Base-by-base conservation (phyloP, 345 rosid species). In the Populus alba region DNA sequence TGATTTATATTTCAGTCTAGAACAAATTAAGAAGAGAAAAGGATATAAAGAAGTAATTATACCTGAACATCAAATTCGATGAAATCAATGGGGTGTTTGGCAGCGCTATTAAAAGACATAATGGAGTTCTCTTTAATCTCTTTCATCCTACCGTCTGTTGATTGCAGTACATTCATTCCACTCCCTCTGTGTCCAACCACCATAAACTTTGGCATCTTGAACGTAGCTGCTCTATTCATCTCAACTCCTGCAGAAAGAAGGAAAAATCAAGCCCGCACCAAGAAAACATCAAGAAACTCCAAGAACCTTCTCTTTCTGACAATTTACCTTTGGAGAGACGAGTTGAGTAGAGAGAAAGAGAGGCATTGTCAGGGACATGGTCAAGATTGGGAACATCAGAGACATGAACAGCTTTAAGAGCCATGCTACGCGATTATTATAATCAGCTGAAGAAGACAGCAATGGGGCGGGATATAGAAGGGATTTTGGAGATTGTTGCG, bases 61-160 rank as follows among this genome's bases (percentile, higher is more conserved):
- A 97, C 99, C 99, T 97, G 99, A 83, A 97, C 99, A 78, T 97
- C 99, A n/a, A 97, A 97, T 83, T 97, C 99, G 72, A 94, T 76
- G 86, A 85, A 97, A 80, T 97, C 95, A 62, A 94, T 75, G 0
- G 97, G 96, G 59, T 81, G 87, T 61, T 88, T 86, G 5, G 97
- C 93, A 41, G 98, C 97, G 17, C 87, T 27, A 71, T 92, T 92
- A 83, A 97, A 97, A 18, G 98, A 97, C 38, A 83, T 67, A 49
- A 94, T 87, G 3, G 97, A 86, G 86, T 97, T 97, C 84, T 94
- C 98, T 59, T 91, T 94, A 78, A 90, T 76, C 29, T 86, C 90
- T 83, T 71, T 87, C 88, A 87, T 86, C 80, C 97, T 94, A 73
- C 45, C 71, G 80, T 97, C 97, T 38, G 81, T 43, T 0, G 97